Base-by-base conservation (phyloP, 1,139 yeast species). In the Saccharomycopsis hybrid region DNA sequence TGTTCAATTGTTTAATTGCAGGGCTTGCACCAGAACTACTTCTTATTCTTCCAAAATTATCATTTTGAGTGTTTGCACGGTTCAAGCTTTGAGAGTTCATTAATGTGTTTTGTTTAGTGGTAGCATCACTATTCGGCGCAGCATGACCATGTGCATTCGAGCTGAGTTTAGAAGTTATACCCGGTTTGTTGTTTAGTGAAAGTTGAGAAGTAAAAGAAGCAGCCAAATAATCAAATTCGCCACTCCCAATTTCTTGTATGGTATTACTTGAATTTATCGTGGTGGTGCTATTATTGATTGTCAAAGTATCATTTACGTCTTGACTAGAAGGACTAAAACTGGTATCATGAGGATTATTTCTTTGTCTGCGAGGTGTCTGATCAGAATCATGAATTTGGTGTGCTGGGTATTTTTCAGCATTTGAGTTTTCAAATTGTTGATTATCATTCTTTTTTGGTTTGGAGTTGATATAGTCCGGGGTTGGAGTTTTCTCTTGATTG, bases 21-120 rank as follows among this genome's bases (percentile, higher is more conserved):
- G 18, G 18, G 18, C 18, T 18, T 18, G 18, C 18, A 18, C 18
- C 18, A 18, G 18, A 18, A 18, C 18, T 18, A 18, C 18, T 18
- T 18, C 18, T 18, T 18, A 18, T 18, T 18, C 18, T 18, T 18
- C 18, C 18, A 18, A 18, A 18, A 18, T 18, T 18, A 18, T 18
- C 18, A n/a, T 36, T 36, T 24, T 9, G 13, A n/a, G 24, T 36
- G 9, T 7, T n/a, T n/a, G 18, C 18, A n/a, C 39, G 9, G 35
- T 31, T 31, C 9, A 24, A 9, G 36, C 31, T 41, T 30, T 46
- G 36, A 5, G 53, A 28, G 39, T 53, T 53, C 11, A 48, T 38
- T 32, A 48, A 36, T 9, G 56, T 53, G 31, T 53, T 53, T 33
- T 51, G 38, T 38, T 44, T 43, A 3, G 56, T 47, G 28, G 42